Base-by-base conservation (phyloP, 1,139 yeast genomes). In the Scheffersomyces segobiensis region DNA sequence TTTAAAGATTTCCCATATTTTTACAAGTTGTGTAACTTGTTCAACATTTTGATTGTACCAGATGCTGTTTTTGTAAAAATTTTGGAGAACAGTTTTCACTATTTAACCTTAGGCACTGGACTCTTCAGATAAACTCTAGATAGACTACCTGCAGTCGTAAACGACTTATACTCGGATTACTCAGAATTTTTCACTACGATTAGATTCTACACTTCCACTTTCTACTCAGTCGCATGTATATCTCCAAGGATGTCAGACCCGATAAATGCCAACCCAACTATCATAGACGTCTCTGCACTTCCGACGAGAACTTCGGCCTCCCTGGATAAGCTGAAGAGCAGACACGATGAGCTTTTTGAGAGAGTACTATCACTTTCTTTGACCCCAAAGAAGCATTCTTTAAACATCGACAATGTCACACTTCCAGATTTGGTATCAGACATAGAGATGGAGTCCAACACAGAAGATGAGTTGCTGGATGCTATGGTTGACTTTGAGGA, bases 221-320 rank as follows among this genome's bases (percentile, higher is more conserved):
- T 10, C 39, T 19, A 26, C 39, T 26, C 3, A 12, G 5, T 12
- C 3, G 3, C 42, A 32, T 12, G 1, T 4, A 32, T 7, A 26
- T 19, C 22, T 3, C 1, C 32, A 55, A 61, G 48, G 55, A 84
- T 84, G 87, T 73, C 86, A 26, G 97, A 92, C 58, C 92, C 91
- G 52, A 88, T 93, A 61, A 95, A 95, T 74, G 97, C 97, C 39
- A 93, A 93, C 72, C 99, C 99, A 18, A 88, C 89, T 46, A 87
- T 95, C 53, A 77, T 93, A 55, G 97, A 93, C 65, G 85, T 85
- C 21, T 83, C 89, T 32, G 84, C 85, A 60, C 82, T 95, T 39
- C 98, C 98, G 1, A 89, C 88, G 0, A 82, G 97, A 52, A 60
- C 71, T 53, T 17, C 57, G 14, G 49, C 59, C 49, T 60, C 66